Percentiles rank a stretch among this genome's conserved stretches.
phyloP scores from a whole-genome alignment of 805 yeast genomes.

The Isabelozyma rhagii region DNA sequence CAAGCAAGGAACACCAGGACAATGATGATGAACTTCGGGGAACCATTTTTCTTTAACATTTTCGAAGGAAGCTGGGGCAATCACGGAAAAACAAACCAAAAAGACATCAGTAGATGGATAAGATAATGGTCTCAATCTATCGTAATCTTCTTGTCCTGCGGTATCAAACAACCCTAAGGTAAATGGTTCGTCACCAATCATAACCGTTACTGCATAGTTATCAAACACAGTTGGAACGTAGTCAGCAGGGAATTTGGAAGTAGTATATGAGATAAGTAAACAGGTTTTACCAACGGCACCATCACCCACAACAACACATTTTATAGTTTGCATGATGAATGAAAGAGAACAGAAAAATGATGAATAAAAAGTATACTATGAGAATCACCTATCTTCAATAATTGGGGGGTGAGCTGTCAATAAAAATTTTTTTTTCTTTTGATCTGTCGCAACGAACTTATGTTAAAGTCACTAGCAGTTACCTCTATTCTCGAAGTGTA shows the following conservation, averaged over 20 bases:
- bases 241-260: constrained; percentile 91
- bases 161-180: constrained; percentile 97
- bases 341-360: too few relatives aligned
- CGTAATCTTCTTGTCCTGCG: constrained; percentile 98
- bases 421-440: too few relatives aligned
- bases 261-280: constrained; percentile 74
- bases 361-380: too few relatives aligned
- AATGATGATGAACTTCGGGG: constrained; percentile 87
- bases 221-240: constrained; percentile 96
- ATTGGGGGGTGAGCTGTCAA: too few relatives aligned
- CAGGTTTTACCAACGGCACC: constrained; percentile 98
- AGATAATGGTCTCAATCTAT: constrained; percentile 84
- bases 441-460: too few relatives aligned
- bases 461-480: too few relatives aligned
- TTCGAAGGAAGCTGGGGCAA: constrained; percentile 87
- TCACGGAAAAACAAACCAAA: constrained; percentile 86
- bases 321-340: constrained; percentile 19
- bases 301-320: constrained; percentile 92
- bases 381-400: too few relatives aligned
- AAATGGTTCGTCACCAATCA: constrained; percentile 58
- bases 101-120: constrained; percentile 93
- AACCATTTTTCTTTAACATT: constrained; percentile 96
- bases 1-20: constrained; percentile 90
- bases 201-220: constrained; percentile 94
- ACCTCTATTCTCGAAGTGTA: too few relatives aligned